Percentiles rank a stretch among this genome's conserved stretches.
phyloP scores from a whole-genome alignment of 257 asterid genomes.

The Solanum bukasovii region DNA sequence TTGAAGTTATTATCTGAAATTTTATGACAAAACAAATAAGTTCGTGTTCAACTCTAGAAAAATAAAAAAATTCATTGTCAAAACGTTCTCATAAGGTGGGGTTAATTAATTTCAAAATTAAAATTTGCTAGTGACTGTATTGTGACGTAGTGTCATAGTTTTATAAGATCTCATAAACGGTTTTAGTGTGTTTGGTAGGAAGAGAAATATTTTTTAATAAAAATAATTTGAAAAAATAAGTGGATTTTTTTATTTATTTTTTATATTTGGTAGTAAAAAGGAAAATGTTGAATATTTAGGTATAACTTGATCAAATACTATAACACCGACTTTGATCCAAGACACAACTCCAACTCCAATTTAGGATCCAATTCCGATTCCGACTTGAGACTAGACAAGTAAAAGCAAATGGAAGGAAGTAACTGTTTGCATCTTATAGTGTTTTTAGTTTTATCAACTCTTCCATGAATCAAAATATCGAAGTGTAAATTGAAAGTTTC shows the following conservation, averaged over 20 bases:
- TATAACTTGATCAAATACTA: neutral
- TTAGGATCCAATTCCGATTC: neutral
- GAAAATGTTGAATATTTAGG: neutral
- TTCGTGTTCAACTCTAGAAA: neutral
- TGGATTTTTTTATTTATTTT: accelerated
- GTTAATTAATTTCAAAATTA: too few species aligned
- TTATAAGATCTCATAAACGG: too few species aligned
- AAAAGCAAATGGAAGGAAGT: neutral
- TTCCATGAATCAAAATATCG: neutral
- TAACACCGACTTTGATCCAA: neutral
- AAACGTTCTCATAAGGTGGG: too few species aligned
- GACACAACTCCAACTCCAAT: neutral
- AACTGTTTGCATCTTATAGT: neutral
- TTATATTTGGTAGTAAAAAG: neutral
- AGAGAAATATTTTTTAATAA: too few species aligned
- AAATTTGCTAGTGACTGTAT: too few species aligned
- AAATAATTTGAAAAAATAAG: neutral
- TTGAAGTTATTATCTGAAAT: too few species aligned
- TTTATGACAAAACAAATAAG: neutral
- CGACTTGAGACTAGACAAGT: neutral
- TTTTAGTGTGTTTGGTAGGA: neutral
- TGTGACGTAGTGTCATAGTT: too few species aligned
- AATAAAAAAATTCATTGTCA: too few species aligned
- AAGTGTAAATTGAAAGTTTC: too few species aligned
- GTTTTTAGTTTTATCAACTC: neutral